phyloP scores from a whole-genome alignment of 2,329 filamentous ascomycete species.

The Coccinonectria pachysandricola region DNA sequence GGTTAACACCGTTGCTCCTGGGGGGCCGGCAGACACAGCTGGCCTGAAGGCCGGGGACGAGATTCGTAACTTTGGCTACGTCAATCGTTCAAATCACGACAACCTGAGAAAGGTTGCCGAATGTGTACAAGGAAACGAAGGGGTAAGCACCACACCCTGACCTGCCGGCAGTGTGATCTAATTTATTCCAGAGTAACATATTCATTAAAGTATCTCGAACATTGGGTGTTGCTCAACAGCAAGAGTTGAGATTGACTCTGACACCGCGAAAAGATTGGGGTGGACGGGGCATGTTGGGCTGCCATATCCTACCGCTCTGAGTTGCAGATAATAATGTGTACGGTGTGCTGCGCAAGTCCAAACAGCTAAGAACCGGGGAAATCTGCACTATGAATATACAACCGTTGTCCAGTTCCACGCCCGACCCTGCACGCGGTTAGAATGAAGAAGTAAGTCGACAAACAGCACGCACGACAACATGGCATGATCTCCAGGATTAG shows the following conservation, averaged over 20 bases:
- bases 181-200: conserved; percentile 49
- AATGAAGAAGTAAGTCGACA: too few relatives aligned
- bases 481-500: too few relatives aligned
- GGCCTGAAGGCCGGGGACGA: conserved; percentile 73
- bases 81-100: conserved; percentile 78
- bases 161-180: conserved; percentile 9
- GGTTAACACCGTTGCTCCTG: conserved; percentile 70
- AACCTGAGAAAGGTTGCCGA: conserved; percentile 78
- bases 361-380: too few relatives aligned
- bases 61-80: conserved; percentile 76
- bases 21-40: conserved; percentile 73
- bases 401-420: too few relatives aligned
- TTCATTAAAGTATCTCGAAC: conserved; percentile 55
- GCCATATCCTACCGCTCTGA: conserved; percentile 79
- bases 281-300: conserved; percentile 79
- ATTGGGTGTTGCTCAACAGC: conserved; percentile 28
- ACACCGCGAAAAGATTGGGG: conserved; percentile 78
- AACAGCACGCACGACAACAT: too few relatives aligned
- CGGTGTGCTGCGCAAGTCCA: too few relatives aligned
- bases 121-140: conserved; percentile 80
- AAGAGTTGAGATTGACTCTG: conserved; percentile 60
- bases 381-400: too few relatives aligned
- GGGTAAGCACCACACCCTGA: conserved; percentile 46
- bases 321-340: too few relatives aligned
- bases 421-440: too few relatives aligned